Base-by-base conservation (phyloP, 345 rosid species). In the Hirschfeldia incana region DNA sequence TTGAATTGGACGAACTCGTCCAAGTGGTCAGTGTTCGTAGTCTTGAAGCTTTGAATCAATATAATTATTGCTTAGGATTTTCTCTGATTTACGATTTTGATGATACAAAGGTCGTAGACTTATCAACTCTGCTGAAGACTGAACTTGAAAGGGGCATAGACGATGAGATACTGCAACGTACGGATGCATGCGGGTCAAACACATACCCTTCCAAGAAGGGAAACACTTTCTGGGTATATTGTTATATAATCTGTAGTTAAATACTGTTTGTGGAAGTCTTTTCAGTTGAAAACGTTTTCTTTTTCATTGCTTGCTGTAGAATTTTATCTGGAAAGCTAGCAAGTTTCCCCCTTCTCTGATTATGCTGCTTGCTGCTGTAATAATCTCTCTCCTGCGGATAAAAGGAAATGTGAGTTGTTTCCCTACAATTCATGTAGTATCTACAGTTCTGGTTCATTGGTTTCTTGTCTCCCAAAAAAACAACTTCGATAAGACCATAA, bases 251-350 rank as follows among this genome's bases (percentile, higher is more conserved):
- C n/a, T n/a, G n/a, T n/a, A n/a, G n/a, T n/a, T n/a, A n/a, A n/a
- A n/a, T n/a, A n/a, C n/a, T n/a, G n/a, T 4, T n/a, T n/a, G n/a
- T n/a, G n/a, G n/a, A n/a, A n/a, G n/a, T n/a, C n/a, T n/a, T n/a
- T n/a, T n/a, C n/a, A n/a, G n/a, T n/a, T n/a, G n/a, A n/a, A n/a
- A n/a, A n/a, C n/a, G n/a, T n/a, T 37, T 1, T 26, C 21, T 57
- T 57, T 21, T 17, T 17, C 2, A 8, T 16, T 46, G 6, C 28
- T 17, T 57, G 53, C 58, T 42, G 8, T 77, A 92, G 98, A 74
- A 83, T 75, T 90, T 91, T 87, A 84, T 91, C 21, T 91, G 97
- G 97, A 92, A 85, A 85, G 97, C 97, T 61, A 83, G 85, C 89
- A 90, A 89, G 77, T 94, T 83, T 85, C 83, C 87, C 74, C 91